Percentiles rank a stretch among this genome's conserved stretches.
phyloP scores from a whole-genome alignment of 2,329 filamentous ascomycete genomes.

The Endocalyx cinctus region DNA sequence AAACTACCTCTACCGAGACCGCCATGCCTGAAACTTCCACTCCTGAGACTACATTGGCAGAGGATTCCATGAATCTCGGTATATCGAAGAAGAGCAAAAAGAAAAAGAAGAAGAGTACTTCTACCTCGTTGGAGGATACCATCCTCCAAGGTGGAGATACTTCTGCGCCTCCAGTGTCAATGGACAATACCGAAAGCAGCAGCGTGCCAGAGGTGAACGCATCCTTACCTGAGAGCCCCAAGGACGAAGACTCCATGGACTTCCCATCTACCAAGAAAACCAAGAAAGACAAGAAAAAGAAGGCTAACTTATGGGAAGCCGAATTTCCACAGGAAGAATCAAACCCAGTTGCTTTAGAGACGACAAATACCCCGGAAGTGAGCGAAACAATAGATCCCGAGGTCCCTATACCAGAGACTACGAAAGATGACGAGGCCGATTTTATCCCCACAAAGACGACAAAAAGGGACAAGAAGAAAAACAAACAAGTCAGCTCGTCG shows the following conservation, averaged over 20 bases:
- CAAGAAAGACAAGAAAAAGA: background rate
- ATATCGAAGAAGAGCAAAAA: constrained; percentile 30
- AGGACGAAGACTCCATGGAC: background rate
- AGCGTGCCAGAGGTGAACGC: too few relatives aligned
- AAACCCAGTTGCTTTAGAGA: constrained; percentile 3
- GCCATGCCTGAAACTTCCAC: too few relatives aligned
- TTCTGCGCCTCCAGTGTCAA: too few relatives aligned
- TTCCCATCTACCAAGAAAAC: background rate
- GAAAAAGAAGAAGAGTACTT: constrained; percentile 30
- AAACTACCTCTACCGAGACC: too few relatives aligned
- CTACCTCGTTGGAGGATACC: background rate
- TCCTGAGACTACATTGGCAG: too few relatives aligned
- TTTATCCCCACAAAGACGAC: background rate
- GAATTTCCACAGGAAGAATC: constrained; percentile 4
- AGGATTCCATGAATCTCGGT: too few relatives aligned
- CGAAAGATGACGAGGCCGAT: background rate
- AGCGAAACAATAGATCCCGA: background rate
- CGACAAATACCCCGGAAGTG: too few relatives aligned
- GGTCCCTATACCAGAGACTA: background rate
- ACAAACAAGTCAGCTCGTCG: too few relatives aligned
- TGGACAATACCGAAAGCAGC: too few relatives aligned
- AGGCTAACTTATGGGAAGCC: background rate
- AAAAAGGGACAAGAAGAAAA: constrained; percentile 7
- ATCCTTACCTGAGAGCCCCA: too few relatives aligned
- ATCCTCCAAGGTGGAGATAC: background rate